Percentiles rank a stretch among this genome's conserved stretches.
Conservation (phyloP, 2,329 filamentous ascomycete genomes). For the Sarocladiaceae sp. region DNA sequence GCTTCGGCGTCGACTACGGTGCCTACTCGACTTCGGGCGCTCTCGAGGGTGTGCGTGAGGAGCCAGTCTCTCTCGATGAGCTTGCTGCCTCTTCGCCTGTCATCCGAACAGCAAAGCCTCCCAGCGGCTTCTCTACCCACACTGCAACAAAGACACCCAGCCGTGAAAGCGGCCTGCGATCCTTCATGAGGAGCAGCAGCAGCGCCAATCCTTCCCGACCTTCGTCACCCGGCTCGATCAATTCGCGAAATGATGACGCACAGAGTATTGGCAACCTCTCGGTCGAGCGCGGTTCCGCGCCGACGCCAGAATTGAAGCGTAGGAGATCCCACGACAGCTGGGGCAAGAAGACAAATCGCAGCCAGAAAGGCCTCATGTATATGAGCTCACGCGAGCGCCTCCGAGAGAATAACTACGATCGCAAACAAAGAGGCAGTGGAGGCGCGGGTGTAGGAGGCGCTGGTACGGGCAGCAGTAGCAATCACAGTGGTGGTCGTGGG, state of each 20-base stretch:
- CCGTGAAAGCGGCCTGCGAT: conserved; percentile 49
- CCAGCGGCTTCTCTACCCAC: conserved; percentile 65
- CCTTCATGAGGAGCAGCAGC: conserved; percentile 47
- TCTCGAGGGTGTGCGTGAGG: conserved; percentile 38
- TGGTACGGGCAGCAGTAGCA: conserved; percentile 23
- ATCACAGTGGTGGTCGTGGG: conserved; percentile 28
- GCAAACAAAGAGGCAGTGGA: conserved; percentile 40
- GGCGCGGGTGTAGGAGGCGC: conserved; percentile 12
- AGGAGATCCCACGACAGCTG: conserved; percentile 56
- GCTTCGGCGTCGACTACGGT: conserved; percentile 70
- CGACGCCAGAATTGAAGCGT: conserved; percentile 42
- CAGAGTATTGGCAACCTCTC: conserved; percentile 60
- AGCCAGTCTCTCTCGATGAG: conserved; percentile 47
- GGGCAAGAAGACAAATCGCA: conserved; percentile 49
- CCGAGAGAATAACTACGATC: conserved; percentile 55
- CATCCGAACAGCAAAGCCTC: conserved; percentile 74
- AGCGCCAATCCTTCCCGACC: conserved; percentile 39
- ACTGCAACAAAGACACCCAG: conserved; percentile 55
- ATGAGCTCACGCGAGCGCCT: conserved; percentile 67
- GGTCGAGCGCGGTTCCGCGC: conserved; percentile 49
- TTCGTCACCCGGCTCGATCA: conserved; percentile 51
- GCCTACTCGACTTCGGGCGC: conserved; percentile 46
- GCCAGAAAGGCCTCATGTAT: conserved; percentile 58
- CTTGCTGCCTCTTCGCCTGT: conserved; percentile 61
- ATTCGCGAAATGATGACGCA: conserved; percentile 50